Evolutionary conservation across 139 green algal genomes (phyloP), one percentile per base, ranked within the genome.

Genomic region (Micromonas pusilla): DNA sequence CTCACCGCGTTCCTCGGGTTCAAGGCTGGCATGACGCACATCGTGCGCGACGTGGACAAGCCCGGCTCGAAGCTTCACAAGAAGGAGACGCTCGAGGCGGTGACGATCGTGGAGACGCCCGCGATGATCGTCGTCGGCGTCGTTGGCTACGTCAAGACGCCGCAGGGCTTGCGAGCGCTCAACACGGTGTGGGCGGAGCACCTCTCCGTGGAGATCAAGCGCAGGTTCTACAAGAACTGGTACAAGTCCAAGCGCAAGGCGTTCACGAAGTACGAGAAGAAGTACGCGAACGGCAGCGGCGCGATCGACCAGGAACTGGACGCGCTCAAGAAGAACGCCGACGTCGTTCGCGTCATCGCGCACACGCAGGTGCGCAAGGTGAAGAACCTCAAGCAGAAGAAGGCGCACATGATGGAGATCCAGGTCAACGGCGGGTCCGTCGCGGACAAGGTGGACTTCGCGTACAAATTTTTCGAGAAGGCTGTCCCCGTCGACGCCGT

Each of bases 201-300:
- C 85, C 88, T 99, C 67, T 89, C 80, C 85, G 93, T 98, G 33
- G 89, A 96, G 83, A 86, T 97, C 45, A 94, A 92, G 87, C 89
- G 95, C 80, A 86, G 84, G 77, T 95, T 93, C 88, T 95, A 95
- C 89, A 98, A 97, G 93, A 98, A 97, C 91, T 98, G 90, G 88
- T 95, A 91, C 91, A 97, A 97, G 91, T 87, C 88, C 84, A 99
- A 99, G 96, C 97, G 97, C 89, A 98, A 97, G 89, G 95, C 94
- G 23, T 99, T 99, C 91, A 93, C 86, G 86, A 96, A 96, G 87
- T 99, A 98, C 81, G 88, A 87, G 34, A 96, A 96, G 89, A 97
- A 97, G 88, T 96, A 97, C 86, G 78, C 84, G 26, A 93, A 96
- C 68, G 95, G 90, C 81, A 93, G 92, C 73, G n/a, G n/a, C n/a